phyloP scores from a whole-genome alignment of 805 yeast species.

The Cephaloascus fragrans region DNA sequence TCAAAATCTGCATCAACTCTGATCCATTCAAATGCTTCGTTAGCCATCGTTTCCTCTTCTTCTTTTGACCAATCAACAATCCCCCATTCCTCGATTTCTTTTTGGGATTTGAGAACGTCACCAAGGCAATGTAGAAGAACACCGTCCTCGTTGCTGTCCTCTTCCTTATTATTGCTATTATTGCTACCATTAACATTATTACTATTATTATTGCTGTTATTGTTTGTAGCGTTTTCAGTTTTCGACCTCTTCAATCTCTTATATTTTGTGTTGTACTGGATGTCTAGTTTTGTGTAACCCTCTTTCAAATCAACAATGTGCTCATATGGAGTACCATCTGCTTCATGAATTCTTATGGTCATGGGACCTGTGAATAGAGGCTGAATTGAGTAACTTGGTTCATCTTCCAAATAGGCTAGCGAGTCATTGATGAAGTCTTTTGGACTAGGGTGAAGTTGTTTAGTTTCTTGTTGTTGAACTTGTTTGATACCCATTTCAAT shows the following conservation, averaged over 20 bases:
- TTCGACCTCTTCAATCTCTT: slow-evolving; percentile 62
- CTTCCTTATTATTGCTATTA: slow-evolving; percentile 11
- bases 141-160: slow-evolving; percentile 20
- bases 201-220: slow-evolving; percentile 6
- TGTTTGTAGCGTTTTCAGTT: slow-evolving; percentile 25
- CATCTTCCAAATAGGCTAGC: slow-evolving; percentile 28
- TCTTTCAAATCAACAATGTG: slow-evolving; percentile 92
- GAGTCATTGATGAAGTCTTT: slow-evolving; percentile 38
- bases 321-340: slow-evolving; percentile 97
- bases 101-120: slow-evolving; percentile 53
- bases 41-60: slow-evolving; percentile 57
- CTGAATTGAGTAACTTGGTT: slow-evolving; percentile 27
- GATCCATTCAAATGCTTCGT: slow-evolving; percentile 95
- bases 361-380: slow-evolving; percentile 84
- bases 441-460: slow-evolving; percentile 21
- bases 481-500: slow-evolving; percentile 93
- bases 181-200: slow-evolving; percentile 10
- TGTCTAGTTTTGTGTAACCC: slow-evolving; percentile 75
- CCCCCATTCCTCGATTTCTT: slow-evolving; percentile 64
- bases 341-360: slow-evolving; percentile 95
- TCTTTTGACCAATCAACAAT: slow-evolving; percentile 60
- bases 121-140: slow-evolving; percentile 56
- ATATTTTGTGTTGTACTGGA: slow-evolving; percentile 91
- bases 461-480: slow-evolving; percentile 60
- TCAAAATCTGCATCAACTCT: slow-evolving; percentile 97